Conservation (phyloP, 2,329 filamentous ascomycete species). For the Botrytis tulipae region DNA sequence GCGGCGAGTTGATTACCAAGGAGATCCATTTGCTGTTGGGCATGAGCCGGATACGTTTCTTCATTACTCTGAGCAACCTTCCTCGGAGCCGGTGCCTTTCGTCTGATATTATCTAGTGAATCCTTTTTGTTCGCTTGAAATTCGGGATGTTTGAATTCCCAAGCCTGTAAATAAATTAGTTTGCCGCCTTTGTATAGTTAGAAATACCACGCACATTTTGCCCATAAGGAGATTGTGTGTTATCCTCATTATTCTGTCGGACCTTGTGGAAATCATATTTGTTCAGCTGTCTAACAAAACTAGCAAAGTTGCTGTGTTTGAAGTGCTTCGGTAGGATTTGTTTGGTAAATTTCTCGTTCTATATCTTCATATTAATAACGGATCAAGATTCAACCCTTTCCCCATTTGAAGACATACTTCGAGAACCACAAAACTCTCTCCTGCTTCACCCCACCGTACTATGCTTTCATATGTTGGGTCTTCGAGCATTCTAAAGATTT, state of each 20-base stretch:
- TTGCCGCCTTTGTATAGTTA: not conserved
- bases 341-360: constrained; percentile 99
- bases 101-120: constrained; percentile 90
- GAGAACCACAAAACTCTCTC: constrained; percentile 93
- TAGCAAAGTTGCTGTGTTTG: constrained; percentile 98
- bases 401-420: constrained; percentile 61
- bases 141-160: constrained; percentile 97
- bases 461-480: constrained; percentile 90
- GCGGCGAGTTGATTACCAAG: constrained; percentile 85
- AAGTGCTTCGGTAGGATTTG: constrained; percentile 96
- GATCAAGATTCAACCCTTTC: not conserved
- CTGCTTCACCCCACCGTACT: constrained; percentile 92
- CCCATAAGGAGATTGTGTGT: constrained; percentile 76
- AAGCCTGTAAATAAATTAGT: constrained; percentile 57
- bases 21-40: constrained; percentile 75
- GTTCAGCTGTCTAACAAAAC: constrained; percentile 92
- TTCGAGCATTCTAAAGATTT: constrained; percentile 79
- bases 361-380: constrained; percentile 27
- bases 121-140: constrained; percentile 96
- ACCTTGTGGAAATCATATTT: constrained; percentile 99
- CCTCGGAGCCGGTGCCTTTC: constrained; percentile 88
- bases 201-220: constrained; percentile 58
- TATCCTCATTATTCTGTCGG: constrained; percentile 84
- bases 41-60: constrained; percentile 63
- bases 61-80: constrained; percentile 64